Evolutionary conservation across 306 rosid genomes (phyloP), one percentile per base, ranked within the genome.

Genomic region (Trifolium repens): DNA sequence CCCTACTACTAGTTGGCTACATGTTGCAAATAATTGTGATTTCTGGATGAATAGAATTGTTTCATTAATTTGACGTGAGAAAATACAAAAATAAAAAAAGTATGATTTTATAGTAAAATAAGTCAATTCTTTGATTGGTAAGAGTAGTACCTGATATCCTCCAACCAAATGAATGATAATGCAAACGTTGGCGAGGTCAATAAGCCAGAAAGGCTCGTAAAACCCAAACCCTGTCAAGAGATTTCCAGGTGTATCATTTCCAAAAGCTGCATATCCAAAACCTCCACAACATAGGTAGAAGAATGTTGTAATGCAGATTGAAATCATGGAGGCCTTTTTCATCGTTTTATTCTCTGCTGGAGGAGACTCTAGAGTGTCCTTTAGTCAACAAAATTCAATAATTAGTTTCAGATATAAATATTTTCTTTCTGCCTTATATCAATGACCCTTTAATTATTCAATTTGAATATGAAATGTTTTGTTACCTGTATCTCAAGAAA

Each of bases 231-330:
- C 98, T 1, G 94, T 87, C 75, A 94, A 76, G 81, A 94, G 92
- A 78, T 94, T 94, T 59, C 98, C 98, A 0, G 98, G 98, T 3
- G 98, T 81, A 19, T 42, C 61, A 72, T 82, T 65, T 43, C 98
- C 98, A 60, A 94, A 94, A 71, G 98, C 92, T 11, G 98, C 97
- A 72, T 89, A 93, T 71, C 98, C 97, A 44, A 91, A 91, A 85
- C 94, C 88, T 69, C 97, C 94, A 55, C 97, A 94, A 47, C 94
- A 91, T 13, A 94, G 85, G 79, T 91, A 91, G 90, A 94, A 94
- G 84, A 89, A 88, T 62, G 98, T 94, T 57, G 94, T 94, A 9
- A 89, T 66, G 44, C 77, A 77, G 35, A 91, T 83, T 71, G 96
- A 84, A 46, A 27, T 1, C 80, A 67, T 77, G 0, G 97, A 89